A percentile compares a stretch with the other conserved stretches of the same genome.
Evolutionary conservation across 176 grass and related monocot genomes (phyloP).

Genomic region (Eremochloa ophiuroides): DNA sequence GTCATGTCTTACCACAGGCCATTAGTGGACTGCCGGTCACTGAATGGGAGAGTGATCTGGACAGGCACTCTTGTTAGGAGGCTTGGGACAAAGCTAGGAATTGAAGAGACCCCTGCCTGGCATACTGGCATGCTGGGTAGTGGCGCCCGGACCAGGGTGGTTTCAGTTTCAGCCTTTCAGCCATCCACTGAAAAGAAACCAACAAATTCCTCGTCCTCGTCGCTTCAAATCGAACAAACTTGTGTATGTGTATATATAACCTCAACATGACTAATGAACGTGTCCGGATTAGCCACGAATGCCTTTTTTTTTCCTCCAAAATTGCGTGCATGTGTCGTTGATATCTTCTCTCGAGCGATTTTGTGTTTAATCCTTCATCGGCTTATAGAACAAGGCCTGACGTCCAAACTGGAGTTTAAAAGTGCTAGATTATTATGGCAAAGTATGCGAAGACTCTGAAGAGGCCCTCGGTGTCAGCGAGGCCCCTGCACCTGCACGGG

Average conservation of each 20-base stretch:
- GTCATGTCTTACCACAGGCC: neutral
- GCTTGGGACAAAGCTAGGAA: neutral
- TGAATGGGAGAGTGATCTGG: neutral
- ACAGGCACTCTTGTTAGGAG: neutral
- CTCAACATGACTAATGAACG: neutral
- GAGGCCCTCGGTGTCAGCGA: neutral
- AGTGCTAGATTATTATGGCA: too few relatives aligned
- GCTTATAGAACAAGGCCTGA: neutral
- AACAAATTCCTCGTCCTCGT: neutral
- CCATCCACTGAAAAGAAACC: neutral
- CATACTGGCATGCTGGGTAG: neutral
- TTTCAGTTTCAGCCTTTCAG: neutral
- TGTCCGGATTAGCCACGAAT: neutral
- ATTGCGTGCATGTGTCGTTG: neutral
- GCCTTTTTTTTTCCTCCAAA: neutral
- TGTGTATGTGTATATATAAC: neutral
- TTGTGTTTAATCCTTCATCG: neutral
- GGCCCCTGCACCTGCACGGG: neutral
- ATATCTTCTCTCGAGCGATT: neutral
- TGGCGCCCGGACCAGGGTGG: neutral
- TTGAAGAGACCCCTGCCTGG: neutral
- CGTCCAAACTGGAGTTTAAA: neutral
- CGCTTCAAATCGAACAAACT: neutral
- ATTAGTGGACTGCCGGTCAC: neutral
- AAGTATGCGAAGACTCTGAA: neutral